Base-by-base conservation (phyloP, 2,329 filamentous ascomycete genomes). In the Hirsutella rhossiliensis region DNA sequence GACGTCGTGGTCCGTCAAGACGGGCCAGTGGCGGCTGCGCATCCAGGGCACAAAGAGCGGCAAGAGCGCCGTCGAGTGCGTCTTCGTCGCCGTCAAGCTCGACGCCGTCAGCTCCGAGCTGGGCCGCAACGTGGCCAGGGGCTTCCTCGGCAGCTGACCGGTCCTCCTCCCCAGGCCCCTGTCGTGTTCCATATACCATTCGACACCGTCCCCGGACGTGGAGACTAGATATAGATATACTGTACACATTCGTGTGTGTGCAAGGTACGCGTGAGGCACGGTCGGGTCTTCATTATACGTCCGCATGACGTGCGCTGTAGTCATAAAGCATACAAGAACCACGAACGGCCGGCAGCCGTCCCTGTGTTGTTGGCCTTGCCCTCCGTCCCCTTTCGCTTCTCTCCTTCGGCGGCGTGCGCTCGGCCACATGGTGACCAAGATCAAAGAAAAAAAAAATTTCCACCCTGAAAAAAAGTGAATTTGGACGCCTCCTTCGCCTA, bases 1-100 rank as follows among this genome's bases (percentile, higher is more conserved):
- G 28, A 65, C 68, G 28, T 63, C 71, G 47, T 87, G 83, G 82
- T 67, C 78, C 32, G 68, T 89, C 18, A 71, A 67, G 46, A 82
- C 69, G 15, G 83, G 82, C 1, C 83, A 86, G 59, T 89, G 84
- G 82, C 70, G 82, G 46, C 57, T 88, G 51, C 71, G 76, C 37
- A 76, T 94, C 27, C 80, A 83, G 55, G 61, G 61, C 13, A 58
- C 63, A 3, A 63, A 54, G 45, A 67, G 63, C 41, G 71, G 72
- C 41, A 77, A 72, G 54, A 68, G 66, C 32, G 67, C 68, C 2
- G 70, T 82, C 45, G 83, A 90, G 62, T 82, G 86, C 46, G 72
- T 87, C 19, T 71, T 94, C 41, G 71, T 84, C 15, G 84, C 80
- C 1, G 84, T 89, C 30, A 87, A 85, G 61, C 58, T 94, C 23